Base-by-base conservation (phyloP, 2,329 filamentous ascomycete genomes). In the Penicillium sp. region DNA sequence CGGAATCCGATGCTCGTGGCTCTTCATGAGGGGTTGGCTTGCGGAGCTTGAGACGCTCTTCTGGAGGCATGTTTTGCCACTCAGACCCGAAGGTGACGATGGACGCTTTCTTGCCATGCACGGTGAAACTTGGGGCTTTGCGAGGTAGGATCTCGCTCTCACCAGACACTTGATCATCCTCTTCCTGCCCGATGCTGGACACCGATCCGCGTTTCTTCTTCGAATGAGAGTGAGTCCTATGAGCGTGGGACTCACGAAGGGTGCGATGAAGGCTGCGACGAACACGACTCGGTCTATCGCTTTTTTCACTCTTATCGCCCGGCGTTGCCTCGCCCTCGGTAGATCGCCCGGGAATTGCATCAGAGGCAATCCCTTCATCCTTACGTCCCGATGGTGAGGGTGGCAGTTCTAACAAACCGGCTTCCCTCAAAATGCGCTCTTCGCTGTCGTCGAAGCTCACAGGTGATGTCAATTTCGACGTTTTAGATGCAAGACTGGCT, bases 41-140 rank as follows among this genome's bases (percentile, higher is more conserved):
- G 51, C 86, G 81, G 45, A 86, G 77, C 53, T 85, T 83, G 39
- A 90, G 75, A 35, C 87, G 84, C 66, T 92, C 88, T 57, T 93
- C 89, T 0, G 85, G 81, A 0, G 87, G 82, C 74, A 92, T 84
- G 55, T 83, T 87, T 66, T 93, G 87, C 77, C 96, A 86, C 64
- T 96, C 93, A n/a, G 87, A 86, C 8, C 92, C 91, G 69, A 99
- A 95, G n/a, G 90, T 95, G 62, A 99, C 90, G 52, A 99, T 90
- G 1, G 91, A 96, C 2, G 94, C 94, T 74, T 99, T 97, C 78
- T 97, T 99, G 57, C 94, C 93, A 67, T 99, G 94, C 4, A 99
- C 87, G 4, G 94, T 96, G 71, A 99, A 99, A 65, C 90, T 96
- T 5, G 91, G 91, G 11, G 89, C 85, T 11, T 88, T 88, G 44